These are phyloP conservation scores for Yarrowia sp. DNA, from an alignment of 805 yeast genomes.

Conservation along the genomic window DNA sequence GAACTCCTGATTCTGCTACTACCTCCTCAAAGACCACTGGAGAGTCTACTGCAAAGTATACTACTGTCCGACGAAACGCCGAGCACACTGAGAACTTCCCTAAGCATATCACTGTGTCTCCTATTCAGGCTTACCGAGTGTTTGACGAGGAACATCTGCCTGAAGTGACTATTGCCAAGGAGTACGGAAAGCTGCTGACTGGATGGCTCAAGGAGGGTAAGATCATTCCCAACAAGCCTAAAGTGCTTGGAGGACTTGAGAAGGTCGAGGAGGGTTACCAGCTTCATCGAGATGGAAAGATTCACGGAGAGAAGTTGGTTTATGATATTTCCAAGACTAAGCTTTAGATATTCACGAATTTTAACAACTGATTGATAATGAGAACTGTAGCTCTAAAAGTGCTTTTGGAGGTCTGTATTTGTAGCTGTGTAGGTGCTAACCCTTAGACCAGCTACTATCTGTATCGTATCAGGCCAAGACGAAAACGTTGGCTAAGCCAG, in stretches of 20 bases:
- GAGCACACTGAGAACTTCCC: constrained; percentile 22
- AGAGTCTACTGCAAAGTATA: not conserved
- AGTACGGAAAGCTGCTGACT: constrained; percentile 2
- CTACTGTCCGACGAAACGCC: constrained; percentile 15
- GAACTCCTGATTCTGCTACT: constrained; percentile 16
- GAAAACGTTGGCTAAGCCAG: no score
- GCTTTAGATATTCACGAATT: no score
- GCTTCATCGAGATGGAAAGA: constrained; percentile 17
- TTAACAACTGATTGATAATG: no score
- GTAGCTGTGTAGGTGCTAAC: no score
- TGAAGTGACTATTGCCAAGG: constrained; percentile 13
- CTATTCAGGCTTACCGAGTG: constrained; percentile 14
- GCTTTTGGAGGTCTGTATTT: no score
- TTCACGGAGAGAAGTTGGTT: constrained; percentile 20
- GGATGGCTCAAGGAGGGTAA: constrained; percentile 15
- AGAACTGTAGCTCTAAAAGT: no score
- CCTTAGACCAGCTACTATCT: no score
- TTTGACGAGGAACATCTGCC: constrained; percentile 23
- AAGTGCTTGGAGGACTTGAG: constrained; percentile 12
- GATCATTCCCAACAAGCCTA: constrained; percentile 15
- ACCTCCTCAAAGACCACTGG: constrained; percentile 11
- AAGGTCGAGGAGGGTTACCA: constrained; percentile 19
- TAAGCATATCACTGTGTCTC: constrained; percentile 7
- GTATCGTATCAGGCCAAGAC: no score
- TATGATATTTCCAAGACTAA: constrained; percentile 13